Conservation (phyloP, 2,329 filamentous ascomycete genomes). For the Cladophialophora exuberans region DNA sequence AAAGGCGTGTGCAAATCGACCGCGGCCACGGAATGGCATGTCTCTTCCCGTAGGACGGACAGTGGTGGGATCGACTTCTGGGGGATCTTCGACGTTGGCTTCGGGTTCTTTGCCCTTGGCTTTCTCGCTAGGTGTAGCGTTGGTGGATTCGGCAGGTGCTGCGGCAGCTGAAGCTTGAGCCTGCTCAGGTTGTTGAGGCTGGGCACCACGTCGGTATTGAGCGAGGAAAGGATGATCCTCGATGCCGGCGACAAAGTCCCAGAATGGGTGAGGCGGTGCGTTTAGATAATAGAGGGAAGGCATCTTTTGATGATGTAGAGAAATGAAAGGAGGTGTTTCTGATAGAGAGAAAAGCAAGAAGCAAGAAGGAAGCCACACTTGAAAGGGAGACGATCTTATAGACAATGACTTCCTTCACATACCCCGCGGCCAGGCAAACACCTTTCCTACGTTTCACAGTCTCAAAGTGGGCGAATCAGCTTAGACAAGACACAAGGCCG, state of each 20-base stretch:
- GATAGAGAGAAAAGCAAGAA: neutral
- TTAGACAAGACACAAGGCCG: constrained; percentile 14
- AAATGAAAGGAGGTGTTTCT: neutral
- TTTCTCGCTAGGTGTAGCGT: constrained; percentile 24
- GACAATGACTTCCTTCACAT: neutral
- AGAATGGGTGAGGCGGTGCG: constrained; percentile 50
- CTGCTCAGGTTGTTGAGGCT: constrained; percentile 38
- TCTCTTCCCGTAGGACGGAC: constrained; percentile 14
- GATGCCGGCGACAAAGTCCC: constrained; percentile 58
- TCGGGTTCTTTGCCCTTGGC: constrained; percentile 28
- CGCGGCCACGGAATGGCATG: constrained; percentile 31
- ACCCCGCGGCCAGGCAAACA: constrained; percentile 30
- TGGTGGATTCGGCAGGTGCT: constrained; percentile 2
- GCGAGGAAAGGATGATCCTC: constrained; percentile 54
- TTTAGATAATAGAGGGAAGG: constrained; percentile 56
- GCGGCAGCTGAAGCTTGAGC: constrained; percentile 36
- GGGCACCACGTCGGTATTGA: constrained; percentile 39
- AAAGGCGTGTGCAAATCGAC: constrained; percentile 28
- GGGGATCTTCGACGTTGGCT: constrained; percentile 29
- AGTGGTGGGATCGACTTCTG: constrained; percentile 32
- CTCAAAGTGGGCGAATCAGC: constrained; percentile 22
- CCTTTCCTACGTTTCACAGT: constrained; percentile 14
- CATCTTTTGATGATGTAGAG: constrained; percentile 44
- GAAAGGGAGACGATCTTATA: constrained; percentile 19
- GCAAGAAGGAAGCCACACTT: neutral